Percentiles rank a stretch among this genome's conserved stretches.
phyloP scores from a whole-genome alignment of 2,329 filamentous ascomycete species.

The Davidsoniella australis region DNA sequence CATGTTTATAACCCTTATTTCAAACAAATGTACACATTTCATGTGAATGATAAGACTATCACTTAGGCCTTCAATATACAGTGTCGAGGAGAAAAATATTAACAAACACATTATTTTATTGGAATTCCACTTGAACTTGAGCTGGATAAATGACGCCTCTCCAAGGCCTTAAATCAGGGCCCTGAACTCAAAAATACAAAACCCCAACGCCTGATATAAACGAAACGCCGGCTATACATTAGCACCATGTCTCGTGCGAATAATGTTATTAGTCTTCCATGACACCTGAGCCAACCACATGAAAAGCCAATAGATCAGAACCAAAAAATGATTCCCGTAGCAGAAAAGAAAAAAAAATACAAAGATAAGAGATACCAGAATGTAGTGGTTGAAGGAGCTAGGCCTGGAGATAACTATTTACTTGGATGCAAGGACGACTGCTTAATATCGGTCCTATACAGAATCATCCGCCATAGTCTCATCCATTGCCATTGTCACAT shows the following conservation, averaged over 20 bases:
- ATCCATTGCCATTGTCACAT: slow-evolving; percentile 26
- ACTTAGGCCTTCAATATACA: no score
- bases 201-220: not conserved
- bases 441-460: slow-evolving; percentile 5
- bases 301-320: no score
- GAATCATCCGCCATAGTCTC: slow-evolving; percentile 31
- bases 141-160: not conserved
- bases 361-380: not conserved
- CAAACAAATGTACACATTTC: no score
- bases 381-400: not conserved
- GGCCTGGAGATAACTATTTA: not conserved
- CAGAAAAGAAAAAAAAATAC: slow-evolving; percentile 2
- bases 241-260: no score
- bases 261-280: no score
- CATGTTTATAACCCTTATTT: no score
- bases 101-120: not conserved
- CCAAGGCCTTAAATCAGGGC: not conserved
- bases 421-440: not conserved
- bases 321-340: no score
- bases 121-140: not conserved
- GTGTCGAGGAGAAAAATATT: not conserved
- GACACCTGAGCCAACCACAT: no score
- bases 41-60: no score
- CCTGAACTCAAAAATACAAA: not conserved
- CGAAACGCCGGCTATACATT: no score